Evolutionary conservation across 2,329 filamentous ascomycete species (phyloP).

Genomic region (Aspergillus pseudoviridinutans): DNA sequence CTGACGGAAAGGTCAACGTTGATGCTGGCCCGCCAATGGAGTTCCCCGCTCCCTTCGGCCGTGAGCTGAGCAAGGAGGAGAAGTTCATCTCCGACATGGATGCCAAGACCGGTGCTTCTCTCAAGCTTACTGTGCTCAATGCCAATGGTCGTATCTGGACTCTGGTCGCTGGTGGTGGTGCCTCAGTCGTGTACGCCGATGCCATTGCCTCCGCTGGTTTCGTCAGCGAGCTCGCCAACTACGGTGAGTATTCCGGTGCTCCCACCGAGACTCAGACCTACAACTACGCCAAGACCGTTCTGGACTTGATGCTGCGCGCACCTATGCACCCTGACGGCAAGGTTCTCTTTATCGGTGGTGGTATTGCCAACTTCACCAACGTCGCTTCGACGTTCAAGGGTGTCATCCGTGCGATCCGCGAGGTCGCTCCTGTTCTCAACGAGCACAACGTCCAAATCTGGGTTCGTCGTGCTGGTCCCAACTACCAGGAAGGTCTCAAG

Average conservation of each 20-base stretch:
- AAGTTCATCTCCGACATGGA: slow-evolving; percentile 98
- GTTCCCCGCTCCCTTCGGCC: slow-evolving; percentile 97
- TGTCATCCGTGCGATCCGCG: slow-evolving; percentile 92
- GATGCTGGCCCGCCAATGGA: slow-evolving; percentile 98
- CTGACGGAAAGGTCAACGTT: slow-evolving; percentile 76
- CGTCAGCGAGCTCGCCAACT: slow-evolving; percentile 96
- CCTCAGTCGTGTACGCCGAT: slow-evolving; percentile 97
- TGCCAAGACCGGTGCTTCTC: slow-evolving; percentile 97
- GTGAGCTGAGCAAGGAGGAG: slow-evolving; percentile 98
- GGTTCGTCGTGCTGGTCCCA: slow-evolving; percentile 86
- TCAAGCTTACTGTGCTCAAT: slow-evolving; percentile 97
- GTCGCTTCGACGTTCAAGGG: slow-evolving; percentile 99
- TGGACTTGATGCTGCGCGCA: slow-evolving; percentile 95
- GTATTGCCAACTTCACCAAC: slow-evolving; percentile 99
- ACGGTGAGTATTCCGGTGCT: slow-evolving; percentile 98
- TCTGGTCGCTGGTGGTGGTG: slow-evolving; percentile 97
- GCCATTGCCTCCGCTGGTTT: slow-evolving; percentile 96
- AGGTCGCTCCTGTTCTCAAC: slow-evolving; percentile 76
- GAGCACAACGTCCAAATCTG: slow-evolving; percentile 99
- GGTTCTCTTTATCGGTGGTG: slow-evolving; percentile 98
- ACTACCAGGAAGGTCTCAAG: slow-evolving; percentile 99
- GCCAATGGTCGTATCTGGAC: slow-evolving; percentile 92
- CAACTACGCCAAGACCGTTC: slow-evolving; percentile 95
- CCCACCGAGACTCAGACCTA: slow-evolving; percentile 98
- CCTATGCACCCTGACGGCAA: slow-evolving; percentile 85